Evolutionary conservation across 371 early-diverging fungal species (phyloP).

Genomic region (Rhizopus delemar): DNA sequence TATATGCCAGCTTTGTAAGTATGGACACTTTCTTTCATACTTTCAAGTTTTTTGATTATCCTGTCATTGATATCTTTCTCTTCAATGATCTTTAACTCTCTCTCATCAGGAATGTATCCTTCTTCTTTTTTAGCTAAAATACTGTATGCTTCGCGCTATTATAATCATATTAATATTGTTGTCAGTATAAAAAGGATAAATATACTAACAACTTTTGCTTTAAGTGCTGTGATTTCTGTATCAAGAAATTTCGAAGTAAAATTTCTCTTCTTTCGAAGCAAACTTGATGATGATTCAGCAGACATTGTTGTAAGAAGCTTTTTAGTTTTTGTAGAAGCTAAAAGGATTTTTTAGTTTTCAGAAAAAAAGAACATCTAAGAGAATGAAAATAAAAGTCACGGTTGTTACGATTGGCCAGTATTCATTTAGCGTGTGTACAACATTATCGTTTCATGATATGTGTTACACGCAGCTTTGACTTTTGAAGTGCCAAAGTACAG

Average conservation of each 20-base stretch:
- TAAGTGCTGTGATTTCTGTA: constrained; percentile 10
- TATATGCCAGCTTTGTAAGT: neutral
- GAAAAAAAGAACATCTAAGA: too few species aligned
- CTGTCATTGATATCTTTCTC: constrained; percentile 6
- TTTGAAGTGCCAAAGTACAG: too few species aligned
- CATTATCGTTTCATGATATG: too few species aligned
- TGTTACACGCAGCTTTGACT: too few species aligned
- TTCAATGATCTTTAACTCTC: constrained; percentile 1
- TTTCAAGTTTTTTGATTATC: constrained; percentile 8
- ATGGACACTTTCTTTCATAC: neutral
- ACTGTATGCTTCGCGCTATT: constrained; percentile 18
- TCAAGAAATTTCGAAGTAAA: neutral
- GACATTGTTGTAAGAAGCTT: too few species aligned
- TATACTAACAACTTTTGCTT: constrained; percentile 12
- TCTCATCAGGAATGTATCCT: constrained; percentile 1
- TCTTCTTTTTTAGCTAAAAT: constrained; percentile 1
- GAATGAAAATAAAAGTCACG: too few species aligned
- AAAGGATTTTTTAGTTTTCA: too few species aligned
- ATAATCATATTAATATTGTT: neutral
- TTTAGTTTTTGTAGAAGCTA: too few species aligned
- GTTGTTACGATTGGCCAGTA: too few species aligned
- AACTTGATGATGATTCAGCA: too few species aligned
- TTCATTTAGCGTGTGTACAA: too few species aligned
- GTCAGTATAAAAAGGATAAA: neutral
- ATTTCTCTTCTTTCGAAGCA: neutral